A percentile compares a stretch with the other conserved stretches of the same genome.
Conservation (phyloP, 805 yeast genomes). For the Kuraishia borneana region DNA sequence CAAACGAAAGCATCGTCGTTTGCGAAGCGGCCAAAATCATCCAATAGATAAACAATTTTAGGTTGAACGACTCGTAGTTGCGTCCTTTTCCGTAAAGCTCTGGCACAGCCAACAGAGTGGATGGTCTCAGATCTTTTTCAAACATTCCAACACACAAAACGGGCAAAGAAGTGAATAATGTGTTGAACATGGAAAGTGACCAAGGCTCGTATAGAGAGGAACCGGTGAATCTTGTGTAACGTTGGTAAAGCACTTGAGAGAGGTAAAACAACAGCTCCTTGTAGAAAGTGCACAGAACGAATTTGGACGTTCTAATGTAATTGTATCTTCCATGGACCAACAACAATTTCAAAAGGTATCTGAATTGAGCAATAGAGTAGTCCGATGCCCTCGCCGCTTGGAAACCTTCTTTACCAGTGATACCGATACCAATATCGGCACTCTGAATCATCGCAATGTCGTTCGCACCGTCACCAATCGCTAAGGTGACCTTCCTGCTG, state of each 20-base stretch:
- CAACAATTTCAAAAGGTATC: constrained; percentile 69
- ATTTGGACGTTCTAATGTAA: constrained; percentile 83
- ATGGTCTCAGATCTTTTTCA: constrained; percentile 81
- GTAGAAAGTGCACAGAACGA: constrained; percentile 88
- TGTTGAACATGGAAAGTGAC: constrained; percentile 96
- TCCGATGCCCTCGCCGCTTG: constrained; percentile 96
- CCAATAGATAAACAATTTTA: constrained; percentile 67
- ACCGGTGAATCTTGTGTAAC: constrained; percentile 83
- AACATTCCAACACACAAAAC: constrained; percentile 93
- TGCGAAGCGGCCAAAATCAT: constrained; percentile 64
- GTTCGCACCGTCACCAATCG: constrained; percentile 98
- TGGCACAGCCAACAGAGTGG: constrained; percentile 85
- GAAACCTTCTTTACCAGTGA: constrained; percentile 93
- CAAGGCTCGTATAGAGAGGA: constrained; percentile 89
- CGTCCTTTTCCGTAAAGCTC: constrained; percentile 78
- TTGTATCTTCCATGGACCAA: constrained; percentile 95
- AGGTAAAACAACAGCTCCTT: constrained; percentile 85
- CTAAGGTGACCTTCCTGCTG: constrained; percentile 69
- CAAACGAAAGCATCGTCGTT: constrained; percentile 60
- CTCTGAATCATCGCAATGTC: constrained; percentile 99
- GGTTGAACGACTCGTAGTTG: constrained; percentile 59
- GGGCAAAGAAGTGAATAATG: constrained; percentile 86
- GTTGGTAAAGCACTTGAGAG: constrained; percentile 79
- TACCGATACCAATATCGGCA: constrained; percentile 96
- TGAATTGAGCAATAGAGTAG: constrained; percentile 89